Evolutionary conservation across 2,329 filamentous ascomycete species (phyloP).

Genomic region (Fusarium tricinctum): DNA sequence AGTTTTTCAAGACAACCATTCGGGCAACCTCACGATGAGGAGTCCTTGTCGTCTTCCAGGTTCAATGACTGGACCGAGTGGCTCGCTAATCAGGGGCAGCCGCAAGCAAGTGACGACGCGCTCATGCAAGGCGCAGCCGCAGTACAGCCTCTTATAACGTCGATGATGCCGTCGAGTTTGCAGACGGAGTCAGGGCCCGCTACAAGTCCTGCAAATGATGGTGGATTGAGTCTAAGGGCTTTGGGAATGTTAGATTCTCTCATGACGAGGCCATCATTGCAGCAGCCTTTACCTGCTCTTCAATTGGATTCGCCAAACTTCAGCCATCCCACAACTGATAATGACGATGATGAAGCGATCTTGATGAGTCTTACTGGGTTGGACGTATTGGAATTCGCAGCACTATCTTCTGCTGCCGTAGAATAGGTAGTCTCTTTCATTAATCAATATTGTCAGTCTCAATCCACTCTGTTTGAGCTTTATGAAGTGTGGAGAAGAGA

Average conservation of each 20-base stretch:
- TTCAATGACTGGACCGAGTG: not conserved
- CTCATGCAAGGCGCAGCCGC: accelerated
- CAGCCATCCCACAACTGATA: not conserved
- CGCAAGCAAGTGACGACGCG: accelerated
- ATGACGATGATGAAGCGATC: not conserved
- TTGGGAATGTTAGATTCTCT: not conserved
- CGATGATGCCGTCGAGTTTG: too few relatives aligned
- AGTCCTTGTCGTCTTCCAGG: not conserved
- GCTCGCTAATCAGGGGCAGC: not conserved
- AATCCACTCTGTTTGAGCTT: too few relatives aligned
- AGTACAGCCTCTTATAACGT: not conserved
- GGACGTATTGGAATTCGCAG: constrained; percentile 2
- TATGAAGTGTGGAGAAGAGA: too few relatives aligned
- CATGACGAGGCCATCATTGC: not conserved
- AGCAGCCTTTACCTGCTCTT: accelerated
- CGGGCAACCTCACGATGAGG: not conserved
- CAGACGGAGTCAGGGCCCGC: not conserved
- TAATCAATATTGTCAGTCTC: too few relatives aligned
- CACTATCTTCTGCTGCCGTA: not conserved
- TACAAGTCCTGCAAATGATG: not conserved
- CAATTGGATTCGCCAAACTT: not conserved
- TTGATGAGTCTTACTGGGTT: constrained; percentile 5
- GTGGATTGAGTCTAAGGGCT: not conserved
- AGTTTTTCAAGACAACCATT: not conserved
- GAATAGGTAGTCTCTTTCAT: not conserved